These are phyloP conservation scores for Phytophthora multivora DNA, from an alignment of 352 stramenopile species.

Conservation along the genomic window DNA sequence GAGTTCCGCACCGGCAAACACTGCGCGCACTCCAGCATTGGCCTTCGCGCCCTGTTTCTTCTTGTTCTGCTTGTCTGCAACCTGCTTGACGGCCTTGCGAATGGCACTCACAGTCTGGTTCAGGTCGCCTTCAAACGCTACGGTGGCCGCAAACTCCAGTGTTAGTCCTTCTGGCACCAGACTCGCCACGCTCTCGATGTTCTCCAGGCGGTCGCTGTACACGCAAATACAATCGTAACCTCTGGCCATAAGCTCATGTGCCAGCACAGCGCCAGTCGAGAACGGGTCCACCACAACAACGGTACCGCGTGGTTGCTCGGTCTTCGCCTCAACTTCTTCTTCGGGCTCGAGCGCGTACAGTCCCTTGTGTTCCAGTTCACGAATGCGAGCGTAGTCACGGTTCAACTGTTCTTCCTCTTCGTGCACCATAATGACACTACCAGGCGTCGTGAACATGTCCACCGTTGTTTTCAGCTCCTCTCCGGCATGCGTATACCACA, in stretches of 20 bases:
- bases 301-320: conserved; percentile 47
- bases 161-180: conserved; percentile 78
- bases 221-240: conserved; percentile 92
- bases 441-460: conserved; percentile 92
- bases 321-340: conserved; percentile 16
- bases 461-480: conserved; percentile 72
- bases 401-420: conserved; percentile 75
- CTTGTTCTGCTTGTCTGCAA: conserved; percentile 44
- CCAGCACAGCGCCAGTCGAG: conserved; percentile 94
- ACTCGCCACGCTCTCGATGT: conserved; percentile 82
- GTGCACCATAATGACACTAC: conserved; percentile 85
- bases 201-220: conserved; percentile 85
- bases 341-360: conserved; percentile 58
- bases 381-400: conserved; percentile 83
- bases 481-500: conserved; percentile 71
- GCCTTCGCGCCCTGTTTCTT: conserved; percentile 37
- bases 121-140: conserved; percentile 65
- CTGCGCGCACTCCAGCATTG: conserved; percentile 60
- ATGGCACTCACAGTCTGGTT: conserved; percentile 46
- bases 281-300: conserved; percentile 97
- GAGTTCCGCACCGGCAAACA: conserved; percentile 92
- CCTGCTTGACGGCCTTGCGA: conserved; percentile 49
- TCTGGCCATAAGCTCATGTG: conserved; percentile 87
- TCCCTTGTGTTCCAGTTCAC: conserved; percentile 79
- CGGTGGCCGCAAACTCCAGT: conserved; percentile 77